Evolutionary conservation across 805 yeast species (phyloP).

Genomic region (Metschnikowia koreensis): DNA sequence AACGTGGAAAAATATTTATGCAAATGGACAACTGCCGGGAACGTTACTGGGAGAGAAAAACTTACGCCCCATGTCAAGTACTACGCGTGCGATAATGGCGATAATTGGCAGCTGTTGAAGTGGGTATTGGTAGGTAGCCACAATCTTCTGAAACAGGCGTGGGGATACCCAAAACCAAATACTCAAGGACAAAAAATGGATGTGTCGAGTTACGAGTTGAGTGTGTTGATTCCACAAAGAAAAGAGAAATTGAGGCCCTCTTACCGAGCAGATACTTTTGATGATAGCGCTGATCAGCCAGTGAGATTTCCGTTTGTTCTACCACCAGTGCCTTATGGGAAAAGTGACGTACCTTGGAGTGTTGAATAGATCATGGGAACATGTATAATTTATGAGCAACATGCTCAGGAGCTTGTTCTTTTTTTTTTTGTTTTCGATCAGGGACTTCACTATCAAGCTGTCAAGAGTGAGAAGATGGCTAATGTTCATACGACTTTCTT

Average conservation of each 20-base stretch:
- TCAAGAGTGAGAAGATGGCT: no score
- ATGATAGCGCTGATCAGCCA: slow-evolving; percentile 23
- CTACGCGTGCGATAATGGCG: slow-evolving; percentile 53
- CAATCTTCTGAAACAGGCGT: slow-evolving; percentile 73
- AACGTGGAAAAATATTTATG: slow-evolving; percentile 43
- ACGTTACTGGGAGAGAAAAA: slow-evolving; percentile 30
- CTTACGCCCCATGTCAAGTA: slow-evolving; percentile 70
- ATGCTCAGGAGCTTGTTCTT: no score
- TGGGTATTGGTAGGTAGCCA: slow-evolving; percentile 79
- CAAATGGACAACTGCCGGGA: slow-evolving; percentile 38
- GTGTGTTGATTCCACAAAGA: slow-evolving; percentile 29
- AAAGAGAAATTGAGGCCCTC: slow-evolving; percentile 41
- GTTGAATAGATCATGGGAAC: neutral
- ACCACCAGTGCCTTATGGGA: slow-evolving; percentile 45
- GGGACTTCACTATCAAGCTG: no score
- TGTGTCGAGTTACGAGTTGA: slow-evolving; percentile 39
- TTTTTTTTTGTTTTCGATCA: no score
- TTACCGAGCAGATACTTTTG: slow-evolving; percentile 35
- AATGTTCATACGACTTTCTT: no score
- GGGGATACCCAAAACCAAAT: slow-evolving; percentile 53
- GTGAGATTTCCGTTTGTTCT: slow-evolving; percentile 53
- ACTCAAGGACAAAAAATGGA: slow-evolving; percentile 21
- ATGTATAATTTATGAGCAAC: neutral
- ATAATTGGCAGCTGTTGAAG: slow-evolving; percentile 47
- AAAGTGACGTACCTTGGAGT: slow-evolving; percentile 52